Conservation (phyloP, 2,329 filamentous ascomycete species). For the Botryotinia convoluta region DNA sequence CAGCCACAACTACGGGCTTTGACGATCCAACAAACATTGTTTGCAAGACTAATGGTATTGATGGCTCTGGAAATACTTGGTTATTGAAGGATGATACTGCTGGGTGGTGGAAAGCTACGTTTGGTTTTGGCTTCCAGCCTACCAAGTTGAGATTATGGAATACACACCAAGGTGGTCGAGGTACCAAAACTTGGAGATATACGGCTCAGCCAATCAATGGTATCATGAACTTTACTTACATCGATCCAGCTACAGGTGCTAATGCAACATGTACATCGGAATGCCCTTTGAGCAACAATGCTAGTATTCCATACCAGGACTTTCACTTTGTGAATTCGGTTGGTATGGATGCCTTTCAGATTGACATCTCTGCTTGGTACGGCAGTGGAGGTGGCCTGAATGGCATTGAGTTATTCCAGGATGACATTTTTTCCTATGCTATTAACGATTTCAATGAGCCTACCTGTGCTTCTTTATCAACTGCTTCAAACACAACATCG, state of each 20-base stretch:
- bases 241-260: constrained; percentile 67
- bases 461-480: constrained; percentile 64
- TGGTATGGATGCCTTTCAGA: constrained; percentile 81
- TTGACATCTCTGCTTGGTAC: constrained; percentile 86
- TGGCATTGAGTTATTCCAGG: constrained; percentile 82
- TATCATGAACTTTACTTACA: constrained; percentile 94
- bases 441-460: constrained; percentile 88
- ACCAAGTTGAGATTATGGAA: constrained; percentile 88
- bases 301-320: constrained; percentile 70
- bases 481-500: constrained; percentile 62
- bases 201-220: constrained; percentile 82
- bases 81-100: constrained; percentile 70
- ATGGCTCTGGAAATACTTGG: constrained; percentile 77
- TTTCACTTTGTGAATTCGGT: constrained; percentile 87
- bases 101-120: constrained; percentile 80
- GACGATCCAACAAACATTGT: constrained; percentile 76
- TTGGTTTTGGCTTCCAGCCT: constrained; percentile 80
- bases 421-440: constrained; percentile 83
- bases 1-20: constrained; percentile 61
- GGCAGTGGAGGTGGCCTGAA: constrained; percentile 80
- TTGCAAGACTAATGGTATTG: constrained; percentile 68
- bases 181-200: constrained; percentile 85
- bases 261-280: constrained; percentile 72
- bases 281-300: constrained; percentile 78
- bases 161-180: constrained; percentile 76